Conservation (phyloP, 495 filamentous ascomycete species). For the Filosporella fistucella region DNA sequence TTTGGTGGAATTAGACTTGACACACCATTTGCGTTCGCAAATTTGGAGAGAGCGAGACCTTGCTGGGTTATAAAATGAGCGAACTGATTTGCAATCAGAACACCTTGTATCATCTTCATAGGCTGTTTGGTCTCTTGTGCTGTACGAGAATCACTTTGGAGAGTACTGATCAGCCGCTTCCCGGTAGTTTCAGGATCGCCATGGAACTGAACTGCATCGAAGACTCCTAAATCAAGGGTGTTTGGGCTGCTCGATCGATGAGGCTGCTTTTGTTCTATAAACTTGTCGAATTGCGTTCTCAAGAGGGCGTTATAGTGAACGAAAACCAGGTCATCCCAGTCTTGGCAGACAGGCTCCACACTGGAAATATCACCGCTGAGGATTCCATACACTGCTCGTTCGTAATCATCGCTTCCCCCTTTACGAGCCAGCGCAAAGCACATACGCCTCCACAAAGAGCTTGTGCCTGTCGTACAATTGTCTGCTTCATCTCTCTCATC, state of each 20-base stretch:
- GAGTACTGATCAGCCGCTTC: slow-evolving; percentile 41
- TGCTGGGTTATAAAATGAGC: slow-evolving; percentile 52
- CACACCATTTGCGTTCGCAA: slow-evolving; percentile 40
- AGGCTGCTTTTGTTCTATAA: slow-evolving; percentile 43
- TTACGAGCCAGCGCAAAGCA: slow-evolving; percentile 72
- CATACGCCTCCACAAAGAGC: slow-evolving; percentile 73
- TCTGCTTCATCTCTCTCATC: slow-evolving; percentile 32
- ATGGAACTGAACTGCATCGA: slow-evolving; percentile 49
- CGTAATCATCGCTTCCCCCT: slow-evolving; percentile 65
- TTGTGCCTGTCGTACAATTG: slow-evolving; percentile 37
- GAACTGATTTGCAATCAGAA: slow-evolving; percentile 55
- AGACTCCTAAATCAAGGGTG: slow-evolving; percentile 40
- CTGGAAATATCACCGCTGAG: slow-evolving; percentile 77
- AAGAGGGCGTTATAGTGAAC: slow-evolving; percentile 82
- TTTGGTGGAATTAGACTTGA: slow-evolving; percentile 46
- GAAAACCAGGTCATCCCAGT: slow-evolving; percentile 90
- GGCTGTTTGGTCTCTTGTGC: slow-evolving; percentile 45
- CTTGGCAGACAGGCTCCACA: slow-evolving; percentile 69
- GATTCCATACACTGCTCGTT: slow-evolving; percentile 84
- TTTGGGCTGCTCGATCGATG: slow-evolving; percentile 33
- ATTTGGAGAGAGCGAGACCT: slow-evolving; percentile 48
- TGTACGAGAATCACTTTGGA: slow-evolving; percentile 43
- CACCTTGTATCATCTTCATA: slow-evolving; percentile 62
- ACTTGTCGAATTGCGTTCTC: slow-evolving; percentile 61
- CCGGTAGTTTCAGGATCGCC: slow-evolving; percentile 45